Conservation (phyloP, 768 basidiomycete genomes). For the Dacryopinax primogenitus region DNA sequence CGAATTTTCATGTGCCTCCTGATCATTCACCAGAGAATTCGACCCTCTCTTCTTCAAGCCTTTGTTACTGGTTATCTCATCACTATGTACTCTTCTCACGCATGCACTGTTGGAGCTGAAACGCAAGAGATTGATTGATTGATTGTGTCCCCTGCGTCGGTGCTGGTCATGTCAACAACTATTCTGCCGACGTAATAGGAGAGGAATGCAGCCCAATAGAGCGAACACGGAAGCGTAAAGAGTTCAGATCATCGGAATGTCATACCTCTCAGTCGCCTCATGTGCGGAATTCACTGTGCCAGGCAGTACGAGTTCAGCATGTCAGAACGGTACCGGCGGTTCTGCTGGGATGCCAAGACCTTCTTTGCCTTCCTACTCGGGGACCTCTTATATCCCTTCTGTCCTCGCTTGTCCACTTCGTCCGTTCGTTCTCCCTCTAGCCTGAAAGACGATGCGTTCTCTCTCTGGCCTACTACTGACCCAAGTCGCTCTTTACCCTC, state of each 20-base stretch:
- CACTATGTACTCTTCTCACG: neutral
- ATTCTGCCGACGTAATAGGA: neutral
- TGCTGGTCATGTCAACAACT: too few species aligned
- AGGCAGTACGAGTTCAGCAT: too few species aligned
- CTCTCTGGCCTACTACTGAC: neutral
- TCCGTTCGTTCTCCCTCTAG: too few species aligned
- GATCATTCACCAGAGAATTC: neutral
- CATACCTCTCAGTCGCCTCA: neutral
- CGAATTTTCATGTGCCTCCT: neutral
- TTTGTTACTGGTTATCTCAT: too few species aligned
- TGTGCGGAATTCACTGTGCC: neutral
- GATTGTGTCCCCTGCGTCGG: too few species aligned
- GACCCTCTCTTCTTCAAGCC: neutral
- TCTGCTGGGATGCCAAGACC: too few species aligned
- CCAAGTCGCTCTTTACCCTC: conserved; percentile 5
- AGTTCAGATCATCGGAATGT: conserved; percentile 9
- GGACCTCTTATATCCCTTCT: too few species aligned
- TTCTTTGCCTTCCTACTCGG: too few species aligned
- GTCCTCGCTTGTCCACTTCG: too few species aligned
- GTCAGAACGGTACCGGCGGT: too few species aligned
- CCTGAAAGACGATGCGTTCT: too few species aligned
- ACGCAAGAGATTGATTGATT: neutral
- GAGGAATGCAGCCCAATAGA: conserved; percentile 1
- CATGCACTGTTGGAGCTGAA: neutral
- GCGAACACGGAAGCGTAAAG: neutral